Conservation (phyloP, 208 protist genomes). For the Angomonas deanei region DNA sequence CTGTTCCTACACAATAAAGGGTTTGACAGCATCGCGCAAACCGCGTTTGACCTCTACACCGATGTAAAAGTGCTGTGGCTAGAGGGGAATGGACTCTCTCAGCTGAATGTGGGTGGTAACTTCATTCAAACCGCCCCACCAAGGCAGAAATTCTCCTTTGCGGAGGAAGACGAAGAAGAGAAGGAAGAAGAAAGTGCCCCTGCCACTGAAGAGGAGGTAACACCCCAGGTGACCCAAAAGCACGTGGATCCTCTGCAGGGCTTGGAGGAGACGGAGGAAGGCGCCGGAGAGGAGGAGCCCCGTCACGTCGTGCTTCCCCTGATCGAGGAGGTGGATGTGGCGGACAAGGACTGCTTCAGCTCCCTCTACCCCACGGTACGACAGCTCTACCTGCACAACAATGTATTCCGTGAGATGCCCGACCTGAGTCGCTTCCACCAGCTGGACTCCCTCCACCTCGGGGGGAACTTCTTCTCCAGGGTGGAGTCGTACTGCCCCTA, state of each 20-base stretch:
- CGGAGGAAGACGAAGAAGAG: slow-evolving; percentile 13
- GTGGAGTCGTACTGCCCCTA: slow-evolving; percentile 49
- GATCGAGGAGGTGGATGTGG: slow-evolving; percentile 14
- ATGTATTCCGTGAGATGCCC: slow-evolving; percentile 82
- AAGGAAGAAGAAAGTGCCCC: background rate
- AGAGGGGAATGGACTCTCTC: slow-evolving; percentile 83
- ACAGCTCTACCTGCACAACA: slow-evolving; percentile 93
- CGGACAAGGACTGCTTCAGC: slow-evolving; percentile 59
- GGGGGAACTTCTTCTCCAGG: slow-evolving; percentile 78
- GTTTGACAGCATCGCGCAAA: slow-evolving; percentile 75
- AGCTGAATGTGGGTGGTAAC: slow-evolving; percentile 48
- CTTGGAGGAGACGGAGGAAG: background rate
- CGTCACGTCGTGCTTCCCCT: slow-evolving; percentile 6
- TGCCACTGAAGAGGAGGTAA: background rate
- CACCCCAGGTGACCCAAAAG: background rate
- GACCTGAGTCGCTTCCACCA: slow-evolving; percentile 77
- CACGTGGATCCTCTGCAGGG: slow-evolving; percentile 1
- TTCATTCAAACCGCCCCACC: slow-evolving; percentile 40
- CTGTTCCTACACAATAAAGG: slow-evolving; percentile 93
- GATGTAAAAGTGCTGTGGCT: slow-evolving; percentile 92
- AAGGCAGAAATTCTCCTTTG: slow-evolving; percentile 8
- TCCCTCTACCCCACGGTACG: slow-evolving; percentile 78
- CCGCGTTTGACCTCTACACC: slow-evolving; percentile 76
- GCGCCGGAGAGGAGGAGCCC: slow-evolving; percentile 8
- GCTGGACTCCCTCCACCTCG: slow-evolving; percentile 87